A percentile compares a stretch with the other conserved stretches of the same genome.
These are phyloP conservation scores for Candida pseudoviswanathii DNA, from an alignment of 1,139 yeast genomes.

Conservation along the genomic window DNA sequence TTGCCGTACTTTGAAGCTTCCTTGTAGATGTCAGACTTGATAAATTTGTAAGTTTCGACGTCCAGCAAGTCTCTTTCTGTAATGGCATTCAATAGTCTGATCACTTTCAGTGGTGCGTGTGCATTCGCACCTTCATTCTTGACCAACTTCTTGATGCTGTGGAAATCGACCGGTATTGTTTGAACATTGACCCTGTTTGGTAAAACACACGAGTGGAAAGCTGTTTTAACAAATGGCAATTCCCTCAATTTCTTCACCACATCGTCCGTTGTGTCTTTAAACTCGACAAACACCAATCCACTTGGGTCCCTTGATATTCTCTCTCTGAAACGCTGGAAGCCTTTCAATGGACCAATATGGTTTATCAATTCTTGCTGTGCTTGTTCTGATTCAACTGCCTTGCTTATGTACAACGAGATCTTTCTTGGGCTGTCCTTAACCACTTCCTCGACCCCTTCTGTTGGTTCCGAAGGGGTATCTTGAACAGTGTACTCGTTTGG, in stretches of 20 bases:
- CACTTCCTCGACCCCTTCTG: slow-evolving; percentile 20
- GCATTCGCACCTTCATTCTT: slow-evolving; percentile 35
- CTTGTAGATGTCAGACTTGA: slow-evolving; percentile 36
- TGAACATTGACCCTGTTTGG: slow-evolving; percentile 38
- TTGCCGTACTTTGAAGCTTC: slow-evolving; percentile 58
- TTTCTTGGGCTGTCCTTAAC: slow-evolving; percentile 42
- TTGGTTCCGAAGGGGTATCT: slow-evolving; percentile 21
- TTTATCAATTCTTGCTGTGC: slow-evolving; percentile 27
- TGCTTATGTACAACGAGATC: slow-evolving; percentile 30
- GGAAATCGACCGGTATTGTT: slow-evolving; percentile 35
- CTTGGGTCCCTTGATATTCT: slow-evolving; percentile 38
- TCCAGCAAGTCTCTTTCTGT: slow-evolving; percentile 65
- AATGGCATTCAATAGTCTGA: slow-evolving; percentile 67
- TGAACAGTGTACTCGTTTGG: slow-evolving; percentile 67
- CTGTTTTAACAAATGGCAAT: slow-evolving; percentile 23
- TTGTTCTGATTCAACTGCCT: slow-evolving; percentile 28
- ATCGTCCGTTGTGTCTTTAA: slow-evolving; percentile 17
- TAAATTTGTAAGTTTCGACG: slow-evolving; percentile 49
- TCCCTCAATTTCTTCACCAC: slow-evolving; percentile 19
- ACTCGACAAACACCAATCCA: slow-evolving; percentile 46
- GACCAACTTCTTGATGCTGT: slow-evolving; percentile 34
- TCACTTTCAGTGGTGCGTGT: slow-evolving; percentile 53
- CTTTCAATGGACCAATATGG: slow-evolving; percentile 24
- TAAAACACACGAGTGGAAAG: slow-evolving; percentile 36
- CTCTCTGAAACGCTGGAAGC: slow-evolving; percentile 38